Percentiles rank a stretch among this genome's conserved stretches.
These are phyloP conservation scores for Chrysophaeum taylorii DNA, from an alignment of 352 stramenopile species.

Conservation along the genomic window DNA sequence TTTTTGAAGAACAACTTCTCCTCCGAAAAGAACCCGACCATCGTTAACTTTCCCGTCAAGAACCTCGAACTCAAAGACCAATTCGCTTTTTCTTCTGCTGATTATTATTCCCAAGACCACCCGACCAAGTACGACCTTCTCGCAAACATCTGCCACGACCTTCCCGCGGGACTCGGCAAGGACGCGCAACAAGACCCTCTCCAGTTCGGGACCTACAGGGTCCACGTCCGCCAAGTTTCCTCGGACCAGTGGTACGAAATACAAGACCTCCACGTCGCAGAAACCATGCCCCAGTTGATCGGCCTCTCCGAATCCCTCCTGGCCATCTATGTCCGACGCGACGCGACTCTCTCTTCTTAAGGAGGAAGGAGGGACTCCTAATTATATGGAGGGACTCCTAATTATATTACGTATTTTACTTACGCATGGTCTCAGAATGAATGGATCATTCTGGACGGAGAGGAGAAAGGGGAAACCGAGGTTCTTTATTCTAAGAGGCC, in stretches of 20 bases:
- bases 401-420: not conserved
- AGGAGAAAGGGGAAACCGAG: not conserved
- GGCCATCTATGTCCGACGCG: slow-evolving; percentile 42
- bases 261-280: slow-evolving; percentile 89
- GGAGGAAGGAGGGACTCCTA: too few species aligned
- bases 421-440: not conserved
- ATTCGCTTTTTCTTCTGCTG: slow-evolving; percentile 38
- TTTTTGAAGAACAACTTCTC: slow-evolving; percentile 97
- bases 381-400: not conserved
- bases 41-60: slow-evolving; percentile 97
- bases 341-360: too few species aligned
- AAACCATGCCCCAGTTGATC: slow-evolving; percentile 95
- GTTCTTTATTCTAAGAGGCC: too few species aligned
- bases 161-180: slow-evolving; percentile 74
- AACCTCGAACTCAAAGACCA: slow-evolving; percentile 91
- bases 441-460: not conserved
- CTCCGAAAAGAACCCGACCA: slow-evolving; percentile 97
- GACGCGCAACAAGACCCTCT: slow-evolving; percentile 78
- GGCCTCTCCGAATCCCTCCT: slow-evolving; percentile 76
- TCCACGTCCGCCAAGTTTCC: slow-evolving; percentile 85
- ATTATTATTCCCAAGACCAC: slow-evolving; percentile 7
- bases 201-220: slow-evolving; percentile 88
- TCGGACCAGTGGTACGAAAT: slow-evolving; percentile 96
- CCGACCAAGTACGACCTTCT: slow-evolving; percentile 89
- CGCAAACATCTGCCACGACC: slow-evolving; percentile 93